Evolutionary conservation across 2,329 filamentous ascomycete species (phyloP), one percentile per base, ranked within the genome.

Genomic region (Reticulascus tulasneorum): DNA sequence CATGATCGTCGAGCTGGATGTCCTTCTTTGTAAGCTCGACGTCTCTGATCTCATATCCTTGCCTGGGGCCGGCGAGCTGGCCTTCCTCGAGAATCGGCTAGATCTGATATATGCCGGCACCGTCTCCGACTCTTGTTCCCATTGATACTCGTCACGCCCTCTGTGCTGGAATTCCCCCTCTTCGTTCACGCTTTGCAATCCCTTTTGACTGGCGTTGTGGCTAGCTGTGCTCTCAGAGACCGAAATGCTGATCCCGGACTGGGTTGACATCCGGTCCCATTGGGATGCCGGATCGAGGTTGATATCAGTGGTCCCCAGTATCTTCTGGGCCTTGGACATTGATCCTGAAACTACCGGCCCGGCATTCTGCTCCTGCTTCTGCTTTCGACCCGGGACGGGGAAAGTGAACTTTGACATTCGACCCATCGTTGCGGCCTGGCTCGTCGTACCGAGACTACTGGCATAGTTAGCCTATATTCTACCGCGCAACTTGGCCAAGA

Each of bases 1-100:
- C 21, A 62, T 62, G 40, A 77, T 67, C n/a, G 74, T 77, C 5
- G 74, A 76, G 23, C 62, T 68, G 3, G 75, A 79, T 29, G 65
- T 62, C 21, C 66, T 68, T 31, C 73, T 68, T 25, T 66, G 62
- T 23, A 74, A 43, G 37, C 60, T 67, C 4, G 66, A 66, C 16
- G 61, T 60, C 29, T 73, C 67, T 7, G 65, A 66, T 29, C 52
- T 36, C 25, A 33, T 36, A 16, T 44, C 44, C 12, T 35, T 29
- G 19, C 26, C 27, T 9, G 36, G 29, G 29, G 27, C 43, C 10
- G 38, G 40, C 4, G 28, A 15, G 4, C 24, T 34, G 10, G 31
- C 27, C 29, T 42, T 22, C 16, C 41, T 40, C 13, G 42, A 42
- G 18, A 39, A 39, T 7, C 44, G 34, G n/a, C 32, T 40, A 10